A percentile compares a stretch with the other conserved stretches of the same genome.
Evolutionary conservation across 345 rosid species (phyloP).

Genomic region (Pugionium dolabratum): DNA sequence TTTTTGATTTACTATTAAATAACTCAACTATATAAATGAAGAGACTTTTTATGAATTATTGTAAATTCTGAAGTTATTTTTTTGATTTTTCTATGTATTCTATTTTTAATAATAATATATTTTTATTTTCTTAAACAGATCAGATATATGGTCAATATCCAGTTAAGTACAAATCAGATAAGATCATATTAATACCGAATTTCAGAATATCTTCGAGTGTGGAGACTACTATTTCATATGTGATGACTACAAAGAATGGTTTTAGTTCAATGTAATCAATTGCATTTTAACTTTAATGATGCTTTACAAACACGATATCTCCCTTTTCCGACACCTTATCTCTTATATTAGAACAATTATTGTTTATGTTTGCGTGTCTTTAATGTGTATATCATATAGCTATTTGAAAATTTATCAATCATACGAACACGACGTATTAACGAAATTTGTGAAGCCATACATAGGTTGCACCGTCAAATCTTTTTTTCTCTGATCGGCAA

Average conservation of each 20-base stretch:
- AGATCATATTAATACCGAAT: too few species aligned
- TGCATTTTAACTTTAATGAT: constrained; percentile 39
- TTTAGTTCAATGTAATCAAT: constrained; percentile 24
- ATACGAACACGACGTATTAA: constrained; percentile 30
- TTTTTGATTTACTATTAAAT: too few species aligned
- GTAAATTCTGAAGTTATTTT: too few species aligned
- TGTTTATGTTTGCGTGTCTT: constrained; percentile 35
- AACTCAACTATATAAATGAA: too few species aligned
- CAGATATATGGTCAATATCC: too few species aligned
- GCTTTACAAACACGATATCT: constrained; percentile 34
- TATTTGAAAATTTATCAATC: constrained; percentile 1
- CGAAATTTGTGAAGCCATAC: constrained; percentile 6
- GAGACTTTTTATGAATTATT: too few species aligned
- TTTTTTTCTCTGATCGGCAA: constrained; percentile 2
- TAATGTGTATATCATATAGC: neutral
- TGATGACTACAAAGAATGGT: constrained; percentile 10
- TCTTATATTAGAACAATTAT: constrained; percentile 27
- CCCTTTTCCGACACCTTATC: constrained; percentile 34
- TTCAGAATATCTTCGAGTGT: too few species aligned
- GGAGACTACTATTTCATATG: neutral
- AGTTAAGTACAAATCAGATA: too few species aligned
- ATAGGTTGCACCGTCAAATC: constrained; percentile 29
- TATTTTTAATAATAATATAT: too few species aligned
- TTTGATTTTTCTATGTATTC: too few species aligned
- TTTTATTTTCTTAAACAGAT: too few species aligned